These are phyloP conservation scores for Pontederia crassipes DNA, from an alignment of 176 grass and related monocot genomes.

Conservation along the genomic window DNA sequence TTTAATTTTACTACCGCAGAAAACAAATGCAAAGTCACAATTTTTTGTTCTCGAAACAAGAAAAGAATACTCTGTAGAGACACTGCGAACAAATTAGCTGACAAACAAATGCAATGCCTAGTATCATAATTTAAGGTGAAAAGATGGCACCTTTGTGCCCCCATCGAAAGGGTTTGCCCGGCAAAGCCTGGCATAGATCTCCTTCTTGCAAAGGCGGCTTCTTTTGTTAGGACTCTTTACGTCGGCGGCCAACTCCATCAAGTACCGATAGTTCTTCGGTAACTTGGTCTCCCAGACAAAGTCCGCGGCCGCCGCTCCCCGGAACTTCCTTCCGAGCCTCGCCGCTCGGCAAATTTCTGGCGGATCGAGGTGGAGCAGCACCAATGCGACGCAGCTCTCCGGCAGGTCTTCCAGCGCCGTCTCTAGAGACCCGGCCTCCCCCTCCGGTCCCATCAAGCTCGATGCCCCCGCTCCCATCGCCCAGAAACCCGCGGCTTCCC, in stretches of 20 bases:
- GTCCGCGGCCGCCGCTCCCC: neutral
- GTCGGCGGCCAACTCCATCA: slow-evolving; percentile 1
- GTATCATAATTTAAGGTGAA: neutral
- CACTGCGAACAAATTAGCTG: neutral
- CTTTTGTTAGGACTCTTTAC: neutral
- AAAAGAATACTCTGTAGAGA: neutral
- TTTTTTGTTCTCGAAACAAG: neutral
- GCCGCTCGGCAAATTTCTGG: slow-evolving; percentile 2
- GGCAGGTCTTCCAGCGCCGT: slow-evolving; percentile 2
- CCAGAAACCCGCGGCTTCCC: neutral
- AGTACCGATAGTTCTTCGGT: neutral
- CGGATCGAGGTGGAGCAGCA: slow-evolving; percentile 4
- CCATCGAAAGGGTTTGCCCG: neutral
- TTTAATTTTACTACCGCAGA: too few species aligned
- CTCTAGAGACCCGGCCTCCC: neutral
- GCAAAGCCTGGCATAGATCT: neutral
- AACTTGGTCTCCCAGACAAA: slow-evolving; percentile 6
- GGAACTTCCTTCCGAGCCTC: neutral
- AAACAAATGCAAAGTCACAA: too few species aligned
- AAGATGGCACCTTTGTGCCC: neutral
- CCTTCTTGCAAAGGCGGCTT: neutral
- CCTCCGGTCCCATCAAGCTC: neutral
- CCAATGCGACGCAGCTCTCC: slow-evolving; percentile 6
- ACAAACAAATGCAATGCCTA: neutral
- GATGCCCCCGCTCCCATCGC: neutral